phyloP scores from a whole-genome alignment of 129 eudicot genomes.

The Escallonia rubra region DNA sequence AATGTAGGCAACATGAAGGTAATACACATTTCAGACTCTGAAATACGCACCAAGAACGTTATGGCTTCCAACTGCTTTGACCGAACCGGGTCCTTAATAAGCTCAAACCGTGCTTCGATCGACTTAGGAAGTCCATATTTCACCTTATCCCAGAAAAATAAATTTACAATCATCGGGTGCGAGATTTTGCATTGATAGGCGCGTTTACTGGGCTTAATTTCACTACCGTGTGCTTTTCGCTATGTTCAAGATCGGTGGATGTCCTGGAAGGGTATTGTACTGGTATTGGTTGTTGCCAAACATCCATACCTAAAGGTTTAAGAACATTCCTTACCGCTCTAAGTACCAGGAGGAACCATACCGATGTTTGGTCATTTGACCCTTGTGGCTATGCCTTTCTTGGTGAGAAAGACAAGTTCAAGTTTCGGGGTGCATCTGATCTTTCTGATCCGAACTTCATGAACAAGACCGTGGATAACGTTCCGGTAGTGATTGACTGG shows the following conservation, averaged over 20 bases:
- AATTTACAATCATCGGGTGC: conserved; percentile 37
- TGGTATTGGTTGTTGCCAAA: conserved; percentile 46
- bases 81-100: background rate
- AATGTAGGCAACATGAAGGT: conserved; percentile 1
- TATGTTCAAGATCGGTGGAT: conserved; percentile 26
- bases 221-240: conserved; percentile 35
- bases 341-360: conserved; percentile 13
- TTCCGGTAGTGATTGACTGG: conserved; percentile 48
- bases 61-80: conserved; percentile 10
- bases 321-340: background rate
- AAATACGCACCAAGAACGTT: conserved; percentile 13
- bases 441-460: conserved; percentile 16
- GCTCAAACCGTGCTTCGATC: background rate
- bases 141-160: conserved; percentile 20
- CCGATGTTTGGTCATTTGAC: conserved; percentile 2
- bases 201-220: conserved; percentile 5
- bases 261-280: conserved; percentile 26
- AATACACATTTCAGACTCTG: conserved; percentile 9
- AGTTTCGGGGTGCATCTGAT: conserved; percentile 25
- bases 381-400: conserved; percentile 39
- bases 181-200: conserved; percentile 25
- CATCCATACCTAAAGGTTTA: conserved; percentile 28
- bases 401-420: conserved; percentile 17
- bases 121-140: background rate
- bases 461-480: conserved; percentile 8